Base-by-base conservation (phyloP, 1,284 basidiomycete species). In the Papiliotrema flavescens region DNA sequence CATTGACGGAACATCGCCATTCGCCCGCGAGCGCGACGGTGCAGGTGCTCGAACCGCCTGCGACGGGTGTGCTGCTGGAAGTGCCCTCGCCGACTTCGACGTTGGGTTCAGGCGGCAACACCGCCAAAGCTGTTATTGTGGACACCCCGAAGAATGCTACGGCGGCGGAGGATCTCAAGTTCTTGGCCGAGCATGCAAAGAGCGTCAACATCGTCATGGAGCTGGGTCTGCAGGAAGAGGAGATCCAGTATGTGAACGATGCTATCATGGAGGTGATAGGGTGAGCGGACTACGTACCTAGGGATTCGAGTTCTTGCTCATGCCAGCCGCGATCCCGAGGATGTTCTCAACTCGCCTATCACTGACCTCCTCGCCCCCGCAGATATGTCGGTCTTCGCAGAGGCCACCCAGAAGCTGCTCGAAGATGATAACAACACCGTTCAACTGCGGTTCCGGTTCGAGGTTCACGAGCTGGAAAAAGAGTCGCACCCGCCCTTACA, bases 121-220 rank as follows among this genome's bases (percentile, higher is more conserved):
- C 53, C 17, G 63, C 60, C 41, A 49, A 57, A 8, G 28, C 28
- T 11, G 11, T 11, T 11, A 32, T 32, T 32, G 24, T 46, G 2
- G 47, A 35, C 3, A 59, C 52, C 11, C 57, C 66, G 3, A 65
- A 63, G 22, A 70, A 88, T 42, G 83, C 88, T 9, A 80, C 90
- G 54, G 87, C 88, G 15, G 88, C 88, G 0, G 90, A 95, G 67
- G 86, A 90, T 26, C 76, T 97, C 28, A 83, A 87, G 28, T 79
- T 89, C 32, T 86, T 93, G 63, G 92, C 91, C 2, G 93, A 98
- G 74, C 89, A 89, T 5, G 91, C 91, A 15, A 90, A 94, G 76
- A 90, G 87, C 69, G 88, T 91, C 74, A 96, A 95, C 65, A 90
- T 97, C 51, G 89, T 99, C 32, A 83, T 98, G 80, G 96, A 98